phyloP scores from a whole-genome alignment of 306 rosid species.

The Castanea sativa region DNA sequence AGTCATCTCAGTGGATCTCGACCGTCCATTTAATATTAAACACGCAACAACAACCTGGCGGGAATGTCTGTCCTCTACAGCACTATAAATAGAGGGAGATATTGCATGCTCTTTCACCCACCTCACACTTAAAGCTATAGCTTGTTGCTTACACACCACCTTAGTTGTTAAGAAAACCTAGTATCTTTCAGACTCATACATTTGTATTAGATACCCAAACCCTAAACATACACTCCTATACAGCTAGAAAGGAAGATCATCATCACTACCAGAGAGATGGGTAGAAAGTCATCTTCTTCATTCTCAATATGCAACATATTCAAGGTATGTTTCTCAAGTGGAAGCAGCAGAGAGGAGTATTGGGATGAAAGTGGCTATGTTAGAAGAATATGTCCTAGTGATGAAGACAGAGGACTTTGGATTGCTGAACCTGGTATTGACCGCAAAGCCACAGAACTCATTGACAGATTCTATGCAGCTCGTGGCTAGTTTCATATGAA shows the following conservation, averaged over 20 bases:
- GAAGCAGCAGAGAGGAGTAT: constrained; percentile 32
- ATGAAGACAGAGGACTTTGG: constrained; percentile 76
- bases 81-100: constrained; percentile 41
- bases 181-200: neutral
- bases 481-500: constrained; percentile 43
- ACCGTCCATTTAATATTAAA: constrained; percentile 39
- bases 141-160: neutral
- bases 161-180: neutral
- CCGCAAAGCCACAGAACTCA: constrained; percentile 72
- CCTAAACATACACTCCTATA: no score
- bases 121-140: neutral
- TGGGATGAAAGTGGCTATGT: constrained; percentile 48
- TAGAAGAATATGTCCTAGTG: constrained; percentile 68
- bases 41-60: neutral
- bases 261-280: constrained; percentile 22
- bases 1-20: constrained; percentile 42
- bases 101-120: constrained; percentile 17
- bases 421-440: constrained; percentile 94
- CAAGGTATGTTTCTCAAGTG: constrained; percentile 59
- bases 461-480: constrained; percentile 63
- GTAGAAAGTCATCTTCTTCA: constrained; percentile 45
- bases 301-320: constrained; percentile 65
- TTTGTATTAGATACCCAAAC: no score
- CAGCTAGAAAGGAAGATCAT: neutral
- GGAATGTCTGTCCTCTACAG: neutral